A percentile compares a stretch with the other conserved stretches of the same genome.
phyloP scores from a whole-genome alignment of 257 asterid genomes.

The Mitragyna speciosa region DNA sequence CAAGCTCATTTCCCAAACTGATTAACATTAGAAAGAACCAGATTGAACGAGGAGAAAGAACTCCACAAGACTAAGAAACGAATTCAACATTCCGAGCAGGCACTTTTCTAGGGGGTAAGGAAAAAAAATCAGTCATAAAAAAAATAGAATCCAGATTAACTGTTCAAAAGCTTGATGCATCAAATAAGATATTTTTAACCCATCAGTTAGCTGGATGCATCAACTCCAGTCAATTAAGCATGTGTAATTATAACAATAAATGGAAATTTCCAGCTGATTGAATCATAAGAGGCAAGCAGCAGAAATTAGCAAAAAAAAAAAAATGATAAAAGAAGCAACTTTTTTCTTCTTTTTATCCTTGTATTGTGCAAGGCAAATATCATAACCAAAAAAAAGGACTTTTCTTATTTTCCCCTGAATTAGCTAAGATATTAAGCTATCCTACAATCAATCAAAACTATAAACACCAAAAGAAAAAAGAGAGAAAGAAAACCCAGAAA shows the following conservation, averaged over 20 bases:
- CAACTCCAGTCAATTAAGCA: neutral
- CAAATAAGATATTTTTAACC: neutral
- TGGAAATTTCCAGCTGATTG: neutral
- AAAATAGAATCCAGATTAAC: neutral
- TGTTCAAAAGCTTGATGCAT: neutral
- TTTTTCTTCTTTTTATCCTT: neutral
- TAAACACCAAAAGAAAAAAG: no score
- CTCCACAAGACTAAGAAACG: neutral
- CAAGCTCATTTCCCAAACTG: neutral
- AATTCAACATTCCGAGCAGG: neutral
- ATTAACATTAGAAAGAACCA: neutral
- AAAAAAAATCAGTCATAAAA: neutral
- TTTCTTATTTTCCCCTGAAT: neutral
- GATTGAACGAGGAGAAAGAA: neutral
- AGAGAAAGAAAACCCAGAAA: no score
- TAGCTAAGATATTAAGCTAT: neutral
- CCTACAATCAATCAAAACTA: neutral
- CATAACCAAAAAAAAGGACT: neutral
- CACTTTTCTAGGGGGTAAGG: neutral
- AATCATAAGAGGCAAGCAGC: neutral
- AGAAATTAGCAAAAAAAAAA: neutral
- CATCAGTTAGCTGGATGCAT: no score
- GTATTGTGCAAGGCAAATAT: no score
- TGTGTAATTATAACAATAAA: neutral
- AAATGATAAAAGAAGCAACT: neutral